A percentile compares a stretch with the other conserved stretches of the same genome.
Evolutionary conservation across 2,329 filamentous ascomycete genomes (phyloP).

Genomic region (Clathrospora elynae): DNA sequence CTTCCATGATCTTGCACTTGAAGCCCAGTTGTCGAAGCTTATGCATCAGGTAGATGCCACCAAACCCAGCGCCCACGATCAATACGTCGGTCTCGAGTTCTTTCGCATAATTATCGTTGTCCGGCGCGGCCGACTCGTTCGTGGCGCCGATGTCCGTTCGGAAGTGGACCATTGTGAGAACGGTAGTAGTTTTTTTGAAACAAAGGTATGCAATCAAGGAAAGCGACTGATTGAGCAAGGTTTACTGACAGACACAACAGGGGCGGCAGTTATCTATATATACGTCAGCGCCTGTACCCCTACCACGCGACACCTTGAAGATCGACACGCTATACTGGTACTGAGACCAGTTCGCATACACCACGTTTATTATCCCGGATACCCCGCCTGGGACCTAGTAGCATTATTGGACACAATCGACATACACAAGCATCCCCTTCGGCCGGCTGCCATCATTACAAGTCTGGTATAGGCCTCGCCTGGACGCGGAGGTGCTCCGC

Average conservation of each 20-base stretch:
- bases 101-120: constrained; percentile 43
- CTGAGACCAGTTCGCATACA: constrained; percentile 3
- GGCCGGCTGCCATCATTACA: constrained; percentile 16
- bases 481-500: constrained; percentile 14
- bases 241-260: constrained; percentile 1
- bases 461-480: constrained; percentile 1
- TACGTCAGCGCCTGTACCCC: constrained; percentile 21
- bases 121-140: constrained; percentile 21
- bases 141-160: constrained; percentile 41
- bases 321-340: constrained; percentile 15
- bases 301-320: constrained; percentile 13
- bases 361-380: constrained; percentile 1
- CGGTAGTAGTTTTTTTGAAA: background rate
- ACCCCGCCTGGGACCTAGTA: constrained; percentile 2
- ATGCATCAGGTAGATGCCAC: constrained; percentile 51
- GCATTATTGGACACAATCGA: background rate
- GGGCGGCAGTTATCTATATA: constrained; percentile 22
- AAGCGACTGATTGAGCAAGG: background rate
- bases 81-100: constrained; percentile 46
- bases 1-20: constrained; percentile 50
- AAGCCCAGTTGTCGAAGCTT: constrained; percentile 49
- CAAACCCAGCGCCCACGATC: constrained; percentile 51
- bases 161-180: constrained; percentile 36
- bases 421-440: constrained; percentile 13
- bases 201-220: background rate